phyloP scores from a whole-genome alignment of 2,329 filamentous ascomycete genomes.

The Mycosphaerella sp. region DNA sequence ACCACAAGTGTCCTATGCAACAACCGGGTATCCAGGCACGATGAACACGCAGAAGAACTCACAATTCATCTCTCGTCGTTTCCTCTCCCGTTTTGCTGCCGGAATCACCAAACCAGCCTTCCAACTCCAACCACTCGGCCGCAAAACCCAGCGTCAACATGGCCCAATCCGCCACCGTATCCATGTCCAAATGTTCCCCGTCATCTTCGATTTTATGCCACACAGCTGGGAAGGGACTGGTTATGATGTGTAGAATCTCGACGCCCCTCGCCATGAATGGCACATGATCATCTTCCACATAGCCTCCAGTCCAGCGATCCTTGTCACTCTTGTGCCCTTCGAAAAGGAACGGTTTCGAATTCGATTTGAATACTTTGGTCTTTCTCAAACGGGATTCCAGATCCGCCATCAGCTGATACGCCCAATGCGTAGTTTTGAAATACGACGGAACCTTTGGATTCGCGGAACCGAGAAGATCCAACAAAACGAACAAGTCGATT shows the following conservation, averaged over 20 bases:
- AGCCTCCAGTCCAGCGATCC: conserved; percentile 46
- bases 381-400: conserved; percentile 68
- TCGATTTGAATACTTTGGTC: conserved; percentile 59
- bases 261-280: conserved; percentile 86
- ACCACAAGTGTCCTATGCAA: not conserved
- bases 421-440: conserved; percentile 88
- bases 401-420: conserved; percentile 68
- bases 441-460: conserved; percentile 72
- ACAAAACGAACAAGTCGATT: conserved; percentile 83
- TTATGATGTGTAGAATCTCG: conserved; percentile 83
- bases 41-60: conserved; percentile 10
- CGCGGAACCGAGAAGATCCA: conserved; percentile 73
- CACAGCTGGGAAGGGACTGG: conserved; percentile 68
- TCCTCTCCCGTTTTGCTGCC: not conserved
- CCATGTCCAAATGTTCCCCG: conserved; percentile 72
- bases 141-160: conserved; percentile 76
- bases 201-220: conserved; percentile 88
- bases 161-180: conserved; percentile 80
- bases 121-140: conserved; percentile 87
- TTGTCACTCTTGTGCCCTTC: conserved; percentile 51
- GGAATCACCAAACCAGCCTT: conserved; percentile 43
- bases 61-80: conserved; percentile 18
- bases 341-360: conserved; percentile 51
- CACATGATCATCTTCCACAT: conserved; percentile 73
- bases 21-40: not conserved